These are phyloP conservation scores for Tricholomella constricta DNA, from an alignment of 768 basidiomycete genomes.

Conservation along the genomic window DNA sequence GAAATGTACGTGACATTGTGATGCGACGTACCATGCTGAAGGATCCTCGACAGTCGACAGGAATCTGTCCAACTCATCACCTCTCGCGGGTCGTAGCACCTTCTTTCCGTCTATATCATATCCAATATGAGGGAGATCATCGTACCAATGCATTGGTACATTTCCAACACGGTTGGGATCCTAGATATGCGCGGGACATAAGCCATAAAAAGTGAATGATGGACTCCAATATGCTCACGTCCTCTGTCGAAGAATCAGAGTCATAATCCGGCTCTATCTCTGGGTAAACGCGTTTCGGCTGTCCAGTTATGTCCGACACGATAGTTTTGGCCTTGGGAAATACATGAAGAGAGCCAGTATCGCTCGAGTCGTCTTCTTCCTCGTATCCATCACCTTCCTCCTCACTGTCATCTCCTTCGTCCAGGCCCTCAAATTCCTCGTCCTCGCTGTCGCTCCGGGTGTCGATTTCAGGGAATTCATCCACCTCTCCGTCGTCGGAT, in stretches of 20 bases:
- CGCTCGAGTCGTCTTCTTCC: conserved; percentile 41
- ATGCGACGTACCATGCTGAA: conserved; percentile 69
- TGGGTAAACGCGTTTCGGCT: conserved; percentile 79
- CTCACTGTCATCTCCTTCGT: conserved; percentile 37
- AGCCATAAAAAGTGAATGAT: conserved; percentile 8
- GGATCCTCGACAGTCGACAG: conserved; percentile 92
- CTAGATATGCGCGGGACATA: conserved; percentile 41
- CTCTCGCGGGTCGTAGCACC: conserved; percentile 89
- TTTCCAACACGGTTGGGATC: conserved; percentile 94
- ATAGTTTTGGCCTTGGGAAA: conserved; percentile 69
- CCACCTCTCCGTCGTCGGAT: conserved; percentile 61
- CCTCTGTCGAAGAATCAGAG: conserved; percentile 90
- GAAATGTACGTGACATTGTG: neutral
- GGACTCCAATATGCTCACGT: conserved; percentile 51
- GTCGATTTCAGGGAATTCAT: conserved; percentile 75
- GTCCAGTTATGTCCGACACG: conserved; percentile 81
- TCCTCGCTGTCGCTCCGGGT: conserved; percentile 54
- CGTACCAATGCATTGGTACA: conserved; percentile 98
- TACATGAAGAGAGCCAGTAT: conserved; percentile 47
- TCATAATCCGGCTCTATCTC: conserved; percentile 91
- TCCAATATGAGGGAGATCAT: conserved; percentile 98
- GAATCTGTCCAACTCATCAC: conserved; percentile 98
- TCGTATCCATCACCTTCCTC: conserved; percentile 45
- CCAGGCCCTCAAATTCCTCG: conserved; percentile 35
- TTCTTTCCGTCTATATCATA: conserved; percentile 95